Percentiles rank a stretch among this genome's conserved stretches.
These are phyloP conservation scores for Omphalotus olearius DNA, from an alignment of 1,284 basidiomycete genomes.

Conservation along the genomic window DNA sequence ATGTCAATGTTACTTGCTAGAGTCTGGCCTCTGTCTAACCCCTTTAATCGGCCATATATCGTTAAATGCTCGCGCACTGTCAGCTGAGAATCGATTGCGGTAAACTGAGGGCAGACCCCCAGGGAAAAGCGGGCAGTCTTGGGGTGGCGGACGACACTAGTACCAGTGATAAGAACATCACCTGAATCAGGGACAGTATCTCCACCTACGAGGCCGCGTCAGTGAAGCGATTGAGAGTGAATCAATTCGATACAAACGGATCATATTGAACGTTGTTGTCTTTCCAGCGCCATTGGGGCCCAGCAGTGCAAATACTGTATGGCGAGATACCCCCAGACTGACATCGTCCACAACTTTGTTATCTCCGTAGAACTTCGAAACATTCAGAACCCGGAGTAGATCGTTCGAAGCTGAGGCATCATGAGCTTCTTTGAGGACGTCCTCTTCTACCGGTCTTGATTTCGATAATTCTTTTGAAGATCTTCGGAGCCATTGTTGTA, in stretches of 20 bases:
- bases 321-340: constrained; percentile 59
- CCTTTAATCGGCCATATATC: constrained; percentile 67
- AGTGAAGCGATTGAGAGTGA: neutral
- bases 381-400: constrained; percentile 57
- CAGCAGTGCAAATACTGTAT: constrained; percentile 69
- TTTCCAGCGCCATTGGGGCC: constrained; percentile 83
- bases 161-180: constrained; percentile 61
- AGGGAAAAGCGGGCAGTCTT: constrained; percentile 60
- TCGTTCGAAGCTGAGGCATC: constrained; percentile 46
- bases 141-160: constrained; percentile 59
- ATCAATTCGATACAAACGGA: constrained; percentile 37
- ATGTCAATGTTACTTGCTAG: constrained; percentile 51
- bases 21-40: constrained; percentile 46
- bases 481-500: constrained; percentile 12
- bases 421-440: constrained; percentile 53
- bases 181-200: constrained; percentile 59
- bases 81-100: constrained; percentile 73
- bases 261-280: constrained; percentile 76
- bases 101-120: constrained; percentile 81
- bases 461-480: constrained; percentile 16
- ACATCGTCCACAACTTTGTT: constrained; percentile 71
- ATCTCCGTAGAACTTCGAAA: constrained; percentile 60
- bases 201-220: constrained; percentile 39
- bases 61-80: constrained; percentile 74
- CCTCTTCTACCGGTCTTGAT: constrained; percentile 23